phyloP scores from a whole-genome alignment of 306 rosid species.

The Cucumis melo region DNA sequence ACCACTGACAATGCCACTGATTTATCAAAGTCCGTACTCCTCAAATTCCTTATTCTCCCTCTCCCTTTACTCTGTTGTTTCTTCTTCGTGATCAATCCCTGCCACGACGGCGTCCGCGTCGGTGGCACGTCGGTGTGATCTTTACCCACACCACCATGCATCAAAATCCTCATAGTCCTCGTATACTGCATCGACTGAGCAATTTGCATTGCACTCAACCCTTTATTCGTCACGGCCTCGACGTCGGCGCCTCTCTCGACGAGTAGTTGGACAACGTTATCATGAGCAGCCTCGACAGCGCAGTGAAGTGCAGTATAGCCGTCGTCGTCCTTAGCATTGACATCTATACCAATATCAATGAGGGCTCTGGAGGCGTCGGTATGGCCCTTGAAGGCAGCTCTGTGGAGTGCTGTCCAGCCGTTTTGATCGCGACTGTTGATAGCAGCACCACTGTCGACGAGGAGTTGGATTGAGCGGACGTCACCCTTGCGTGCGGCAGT shows the following conservation, averaged over 20 bases:
- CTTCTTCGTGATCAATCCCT: conserved; percentile 11
- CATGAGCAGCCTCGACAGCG: conserved; percentile 56
- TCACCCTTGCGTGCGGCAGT: conserved; percentile 56
- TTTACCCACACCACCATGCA: conserved; percentile 34
- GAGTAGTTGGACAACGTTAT: conserved; percentile 43
- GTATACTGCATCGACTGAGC: conserved; percentile 50
- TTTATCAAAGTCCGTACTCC: not conserved
- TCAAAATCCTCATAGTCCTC: conserved; percentile 57
- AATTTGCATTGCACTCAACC: conserved; percentile 51
- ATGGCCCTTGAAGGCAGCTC: conserved; percentile 64
- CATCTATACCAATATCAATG: conserved; percentile 49
- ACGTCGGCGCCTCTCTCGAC: conserved; percentile 66
- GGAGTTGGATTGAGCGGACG: conserved; percentile 35
- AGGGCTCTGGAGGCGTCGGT: conserved; percentile 26
- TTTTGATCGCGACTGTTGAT: conserved; percentile 62
- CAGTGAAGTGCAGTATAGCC: conserved; percentile 81
- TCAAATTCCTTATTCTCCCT: not conserved
- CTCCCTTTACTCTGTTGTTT: not conserved
- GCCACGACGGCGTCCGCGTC: not conserved
- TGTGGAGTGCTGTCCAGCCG: conserved; percentile 74
- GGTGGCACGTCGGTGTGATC: not conserved
- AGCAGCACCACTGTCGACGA: conserved; percentile 41
- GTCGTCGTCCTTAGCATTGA: conserved; percentile 56
- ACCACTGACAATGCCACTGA: not conserved
- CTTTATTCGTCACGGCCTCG: conserved; percentile 57